A percentile compares a stretch with the other conserved stretches of the same genome.
phyloP scores from a whole-genome alignment of 192 early-diverging fungal genomes.

The Backusella westeae region DNA sequence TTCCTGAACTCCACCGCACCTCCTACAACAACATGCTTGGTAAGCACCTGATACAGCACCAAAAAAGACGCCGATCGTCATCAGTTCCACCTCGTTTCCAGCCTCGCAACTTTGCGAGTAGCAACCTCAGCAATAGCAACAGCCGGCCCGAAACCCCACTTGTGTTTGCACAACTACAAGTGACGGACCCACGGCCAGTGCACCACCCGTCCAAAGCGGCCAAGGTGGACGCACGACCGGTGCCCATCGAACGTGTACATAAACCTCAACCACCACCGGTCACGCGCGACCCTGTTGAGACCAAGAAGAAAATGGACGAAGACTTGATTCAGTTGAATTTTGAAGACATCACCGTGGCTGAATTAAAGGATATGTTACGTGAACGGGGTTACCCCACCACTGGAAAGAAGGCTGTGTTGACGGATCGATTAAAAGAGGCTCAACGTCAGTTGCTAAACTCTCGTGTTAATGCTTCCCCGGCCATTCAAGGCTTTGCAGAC shows the following conservation, averaged over 20 bases:
- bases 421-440: constrained; percentile 63
- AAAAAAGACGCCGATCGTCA: constrained; percentile 15
- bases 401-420: constrained; percentile 69
- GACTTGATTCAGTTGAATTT: constrained; percentile 63
- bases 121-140: not conserved
- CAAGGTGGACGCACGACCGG: constrained; percentile 15
- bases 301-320: constrained; percentile 56
- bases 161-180: constrained; percentile 18
- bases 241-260: constrained; percentile 28
- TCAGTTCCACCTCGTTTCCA: constrained; percentile 18
- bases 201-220: constrained; percentile 13
- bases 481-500: constrained; percentile 1
- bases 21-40: constrained; percentile 1
- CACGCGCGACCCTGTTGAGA: constrained; percentile 39
- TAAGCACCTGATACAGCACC: constrained; percentile 2
- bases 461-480: not conserved
- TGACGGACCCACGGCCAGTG: constrained; percentile 16
- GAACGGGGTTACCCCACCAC: constrained; percentile 59
- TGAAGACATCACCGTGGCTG: constrained; percentile 71
- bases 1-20: constrained; percentile 18
- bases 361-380: constrained; percentile 70
- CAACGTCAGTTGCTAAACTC: constrained; percentile 23
- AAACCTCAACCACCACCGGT: constrained; percentile 10
- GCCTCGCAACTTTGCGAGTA: not conserved
- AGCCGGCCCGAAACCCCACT: not conserved